Base-by-base conservation (phyloP, 2,329 filamentous ascomycete species). In the Monosporascus sp. region DNA sequence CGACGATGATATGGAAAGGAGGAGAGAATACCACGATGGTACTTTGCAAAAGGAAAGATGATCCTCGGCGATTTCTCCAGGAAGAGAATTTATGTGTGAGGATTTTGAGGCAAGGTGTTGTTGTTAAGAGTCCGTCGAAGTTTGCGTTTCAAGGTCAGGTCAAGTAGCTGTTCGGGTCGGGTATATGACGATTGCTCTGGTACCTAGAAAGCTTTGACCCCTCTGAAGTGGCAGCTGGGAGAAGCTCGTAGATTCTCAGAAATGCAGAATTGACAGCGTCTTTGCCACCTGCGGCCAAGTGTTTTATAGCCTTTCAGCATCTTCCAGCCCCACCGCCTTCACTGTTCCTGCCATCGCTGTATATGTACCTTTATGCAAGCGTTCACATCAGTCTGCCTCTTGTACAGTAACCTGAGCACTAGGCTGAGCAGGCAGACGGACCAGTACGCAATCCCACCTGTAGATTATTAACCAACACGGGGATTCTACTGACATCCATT, bases 1-100 rank as follows among this genome's bases (percentile, higher is more conserved):
- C 17, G 49, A 43, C 51, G 54, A 35, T 51, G 51, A 47, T 44
- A 43, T 53, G n/a, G 52, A 31, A 7, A 31, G 25, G 43, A 24
- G 17, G n/a, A 25, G 43, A 17, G 8, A 25, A 25, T 46, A 22
- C 25, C 17, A 5, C 14, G 11, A 25, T 17, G n/a, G 22, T 15
- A 24, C n/a, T n/a, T 6, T 46, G 15, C 15, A 46, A 46, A 46
- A 46, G 43, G 43, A 46, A 31, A 15, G 25, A 7, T 25, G 24
- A n/a, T 27, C 43, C 43, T 46, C 24, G 7, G 15, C 43, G 24
- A 31, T 8, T n/a, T 22, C 15, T 46, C 7, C 2, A 15, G 14
- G 43, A 46, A n/a, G 20, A 27, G 11, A 46, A 46, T 46, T 31
- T 41, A 41, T 41, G 38, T 7, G 20, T 46, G 43, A 25, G 27